Conservation (phyloP, 495 filamentous ascomycete genomes). For the Clavariopsis aquatica region DNA sequence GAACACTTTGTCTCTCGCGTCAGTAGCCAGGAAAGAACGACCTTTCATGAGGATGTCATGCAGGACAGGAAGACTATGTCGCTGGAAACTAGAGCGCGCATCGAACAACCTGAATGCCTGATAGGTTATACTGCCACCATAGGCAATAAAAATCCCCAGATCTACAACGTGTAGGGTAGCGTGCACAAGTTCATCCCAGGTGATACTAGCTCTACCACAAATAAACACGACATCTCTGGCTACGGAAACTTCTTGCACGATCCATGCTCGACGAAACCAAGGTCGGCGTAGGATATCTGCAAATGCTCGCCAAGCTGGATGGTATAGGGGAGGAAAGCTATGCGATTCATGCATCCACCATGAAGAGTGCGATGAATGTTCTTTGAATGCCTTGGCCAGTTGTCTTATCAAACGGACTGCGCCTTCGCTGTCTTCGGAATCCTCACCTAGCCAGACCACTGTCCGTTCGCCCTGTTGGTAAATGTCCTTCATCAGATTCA, state of each 20-base stretch:
- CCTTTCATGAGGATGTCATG: conserved; percentile 13
- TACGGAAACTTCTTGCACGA: conserved; percentile 23
- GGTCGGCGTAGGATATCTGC: conserved; percentile 7
- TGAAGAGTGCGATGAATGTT: neutral
- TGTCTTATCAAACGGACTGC: neutral
- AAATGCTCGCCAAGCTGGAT: conserved; percentile 11
- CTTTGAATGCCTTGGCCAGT: neutral
- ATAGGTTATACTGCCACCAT: conserved; percentile 19
- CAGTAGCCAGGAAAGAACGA: conserved; percentile 9
- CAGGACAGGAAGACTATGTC: neutral
- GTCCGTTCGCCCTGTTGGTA: conserved; percentile 3
- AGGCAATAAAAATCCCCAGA: conserved; percentile 15
- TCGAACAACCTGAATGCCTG: conserved; percentile 12
- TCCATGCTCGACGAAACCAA: conserved; percentile 25
- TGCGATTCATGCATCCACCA: neutral
- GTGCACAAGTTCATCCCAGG: conserved; percentile 19
- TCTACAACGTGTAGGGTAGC: conserved; percentile 16
- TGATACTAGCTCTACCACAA: conserved; percentile 10
- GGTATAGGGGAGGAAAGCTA: conserved; percentile 10
- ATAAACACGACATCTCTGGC: conserved; percentile 4
- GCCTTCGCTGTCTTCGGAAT: conserved; percentile 9
- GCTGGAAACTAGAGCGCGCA: conserved; percentile 4
- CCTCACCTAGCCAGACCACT: conserved; percentile 16
- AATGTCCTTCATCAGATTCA: conserved; percentile 19
- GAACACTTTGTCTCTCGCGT: conserved; percentile 33